Evolutionary conservation across 495 filamentous ascomycete species (phyloP).

Genomic region (Xylaria sp.): DNA sequence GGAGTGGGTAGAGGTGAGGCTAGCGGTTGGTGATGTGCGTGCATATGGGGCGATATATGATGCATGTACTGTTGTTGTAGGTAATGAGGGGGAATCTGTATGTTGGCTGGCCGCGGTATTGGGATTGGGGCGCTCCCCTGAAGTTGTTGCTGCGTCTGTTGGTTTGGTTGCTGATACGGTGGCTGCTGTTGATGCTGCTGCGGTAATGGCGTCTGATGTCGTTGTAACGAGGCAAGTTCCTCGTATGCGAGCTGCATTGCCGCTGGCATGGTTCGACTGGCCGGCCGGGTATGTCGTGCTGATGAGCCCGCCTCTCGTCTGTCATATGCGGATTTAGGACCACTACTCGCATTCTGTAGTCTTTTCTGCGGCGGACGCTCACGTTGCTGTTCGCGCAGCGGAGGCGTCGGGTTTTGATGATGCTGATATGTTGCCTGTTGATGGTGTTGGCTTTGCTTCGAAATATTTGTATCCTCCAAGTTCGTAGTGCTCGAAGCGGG

Average conservation of each 20-base stretch:
- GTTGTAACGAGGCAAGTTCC: conserved; percentile 24
- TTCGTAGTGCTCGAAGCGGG: conserved; percentile 14
- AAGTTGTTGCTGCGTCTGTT: conserved; percentile 13
- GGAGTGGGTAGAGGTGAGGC: conserved; percentile 15
- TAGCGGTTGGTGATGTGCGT: conserved; percentile 22
- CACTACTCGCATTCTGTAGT: conserved; percentile 14
- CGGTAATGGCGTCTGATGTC: conserved; percentile 8
- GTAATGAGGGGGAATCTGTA: conserved; percentile 2
- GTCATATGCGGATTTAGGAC: conserved; percentile 25
- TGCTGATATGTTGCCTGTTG: conserved; percentile 5
- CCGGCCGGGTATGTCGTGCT: conserved; percentile 12
- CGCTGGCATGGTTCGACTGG: conserved; percentile 10
- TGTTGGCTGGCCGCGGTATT: conserved; percentile 4
- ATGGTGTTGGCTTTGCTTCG: conserved; percentile 7
- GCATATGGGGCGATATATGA: conserved; percentile 18
- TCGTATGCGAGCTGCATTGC: conserved; percentile 28
- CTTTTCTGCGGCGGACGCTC: conserved; percentile 24
- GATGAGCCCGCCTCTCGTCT: conserved; percentile 15
- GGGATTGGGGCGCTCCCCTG: conserved; percentile 21
- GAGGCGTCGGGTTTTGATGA: neutral
- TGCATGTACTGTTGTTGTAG: conserved; percentile 23
- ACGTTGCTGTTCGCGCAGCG: conserved; percentile 24
- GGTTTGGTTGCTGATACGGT: neutral
- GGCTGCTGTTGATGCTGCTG: conserved; percentile 15
- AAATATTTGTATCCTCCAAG: neutral